These are phyloP conservation scores for Collybiopsis confluens DNA, from an alignment of 768 basidiomycete species.

Conservation along the genomic window DNA sequence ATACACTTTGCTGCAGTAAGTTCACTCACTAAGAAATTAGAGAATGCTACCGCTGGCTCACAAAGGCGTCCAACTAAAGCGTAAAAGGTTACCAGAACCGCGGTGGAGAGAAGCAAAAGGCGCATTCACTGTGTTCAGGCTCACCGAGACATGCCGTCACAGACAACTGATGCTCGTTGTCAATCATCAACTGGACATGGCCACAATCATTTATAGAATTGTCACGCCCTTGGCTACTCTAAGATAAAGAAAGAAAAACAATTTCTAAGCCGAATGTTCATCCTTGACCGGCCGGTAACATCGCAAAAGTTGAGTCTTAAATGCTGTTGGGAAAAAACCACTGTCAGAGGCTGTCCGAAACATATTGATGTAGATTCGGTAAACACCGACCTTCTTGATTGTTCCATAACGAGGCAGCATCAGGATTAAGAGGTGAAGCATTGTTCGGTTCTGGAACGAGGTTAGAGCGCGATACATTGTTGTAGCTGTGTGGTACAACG, in stretches of 20 bases:
- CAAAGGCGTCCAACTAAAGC: background rate
- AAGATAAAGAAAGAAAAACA: too few relatives aligned
- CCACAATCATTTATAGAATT: background rate
- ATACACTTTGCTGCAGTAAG: too few relatives aligned
- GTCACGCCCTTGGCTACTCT: too few relatives aligned
- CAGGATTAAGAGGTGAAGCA: conserved; percentile 83
- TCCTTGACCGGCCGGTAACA: conserved; percentile 58
- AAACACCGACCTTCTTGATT: conserved; percentile 49
- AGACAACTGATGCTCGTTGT: conserved; percentile 2
- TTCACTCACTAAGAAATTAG: background rate
- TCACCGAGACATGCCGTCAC: conserved; percentile 8
- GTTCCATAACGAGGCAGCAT: conserved; percentile 81
- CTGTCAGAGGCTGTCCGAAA: background rate
- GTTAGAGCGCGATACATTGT: background rate
- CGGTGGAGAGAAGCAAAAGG: conserved; percentile 1
- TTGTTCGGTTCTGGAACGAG: conserved; percentile 77
- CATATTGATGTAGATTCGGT: background rate
- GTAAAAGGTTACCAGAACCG: conserved; percentile 5
- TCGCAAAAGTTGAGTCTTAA: conserved; percentile 67
- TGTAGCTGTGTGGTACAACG: conserved; percentile 17
- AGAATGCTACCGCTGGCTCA: background rate
- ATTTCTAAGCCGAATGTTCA: conserved; percentile 23
- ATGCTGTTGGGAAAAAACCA: conserved; percentile 41
- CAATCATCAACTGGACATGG: background rate
- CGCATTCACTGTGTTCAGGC: conserved; percentile 7